These are phyloP conservation scores for Murraya paniculata DNA, from an alignment of 345 rosid species.

Conservation along the genomic window DNA sequence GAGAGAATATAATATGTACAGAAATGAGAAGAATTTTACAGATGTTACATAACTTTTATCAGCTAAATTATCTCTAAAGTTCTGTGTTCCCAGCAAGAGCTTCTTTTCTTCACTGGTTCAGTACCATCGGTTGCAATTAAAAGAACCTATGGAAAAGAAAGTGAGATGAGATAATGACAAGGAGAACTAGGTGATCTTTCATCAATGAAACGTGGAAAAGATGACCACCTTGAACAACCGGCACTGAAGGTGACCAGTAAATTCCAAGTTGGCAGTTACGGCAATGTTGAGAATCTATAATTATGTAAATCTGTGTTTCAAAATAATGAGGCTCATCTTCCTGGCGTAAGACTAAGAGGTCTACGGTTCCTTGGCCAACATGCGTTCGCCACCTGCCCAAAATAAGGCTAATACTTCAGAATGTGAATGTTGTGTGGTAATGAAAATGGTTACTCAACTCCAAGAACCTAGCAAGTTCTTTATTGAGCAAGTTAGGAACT, in stretches of 20 bases:
- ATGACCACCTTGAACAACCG: conserved; percentile 14
- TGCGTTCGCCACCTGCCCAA: conserved; percentile 46
- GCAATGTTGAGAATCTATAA: background rate
- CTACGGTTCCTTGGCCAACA: conserved; percentile 76
- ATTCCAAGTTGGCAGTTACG: background rate
- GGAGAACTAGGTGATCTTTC: conserved; percentile 24
- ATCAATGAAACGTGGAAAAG: conserved; percentile 1
- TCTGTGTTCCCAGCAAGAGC: conserved; percentile 2
- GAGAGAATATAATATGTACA: conserved; percentile 14
- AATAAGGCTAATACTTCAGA: conserved; percentile 7
- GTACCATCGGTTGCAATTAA: background rate
- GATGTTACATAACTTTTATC: background rate
- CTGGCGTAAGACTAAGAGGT: conserved; percentile 27
- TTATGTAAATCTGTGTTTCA: background rate
- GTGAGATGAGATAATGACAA: background rate
- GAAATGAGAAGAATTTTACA: conserved; percentile 1
- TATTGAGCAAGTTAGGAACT: conserved; percentile 20
- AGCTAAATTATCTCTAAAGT: conserved; percentile 5
- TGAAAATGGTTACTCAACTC: background rate
- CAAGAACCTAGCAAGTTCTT: background rate
- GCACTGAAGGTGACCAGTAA: conserved; percentile 10
- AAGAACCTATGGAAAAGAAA: conserved; percentile 2
- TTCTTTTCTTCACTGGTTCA: background rate
- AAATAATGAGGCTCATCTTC: conserved; percentile 23
- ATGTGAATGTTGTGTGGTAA: background rate